These are phyloP conservation scores for Diaporthe longicolla DNA, from an alignment of 2,329 filamentous ascomycete species.

Conservation along the genomic window DNA sequence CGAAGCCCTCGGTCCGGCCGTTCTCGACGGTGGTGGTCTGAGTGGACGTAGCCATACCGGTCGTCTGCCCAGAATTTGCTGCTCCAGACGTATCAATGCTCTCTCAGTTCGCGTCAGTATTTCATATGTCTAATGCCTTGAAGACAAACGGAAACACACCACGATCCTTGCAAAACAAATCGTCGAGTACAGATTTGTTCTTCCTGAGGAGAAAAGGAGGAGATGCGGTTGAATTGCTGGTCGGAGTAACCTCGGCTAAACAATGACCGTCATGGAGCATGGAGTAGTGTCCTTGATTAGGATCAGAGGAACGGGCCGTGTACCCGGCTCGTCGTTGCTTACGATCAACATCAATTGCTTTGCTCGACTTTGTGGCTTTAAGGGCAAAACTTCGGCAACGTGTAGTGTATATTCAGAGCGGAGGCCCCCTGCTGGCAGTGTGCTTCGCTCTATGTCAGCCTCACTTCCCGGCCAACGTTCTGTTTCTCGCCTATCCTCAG, in stretches of 20 bases:
- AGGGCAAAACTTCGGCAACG: not conserved
- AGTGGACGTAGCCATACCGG: constrained; percentile 22
- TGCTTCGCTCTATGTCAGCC: not conserved
- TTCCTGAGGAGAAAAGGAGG: not conserved
- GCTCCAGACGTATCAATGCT: not conserved
- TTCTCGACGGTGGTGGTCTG: constrained; percentile 12
- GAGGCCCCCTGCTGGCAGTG: not conserved
- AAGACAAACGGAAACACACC: not conserved
- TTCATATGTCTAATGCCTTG: not conserved
- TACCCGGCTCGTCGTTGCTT: not conserved
- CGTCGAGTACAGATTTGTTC: not conserved
- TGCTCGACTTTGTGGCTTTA: not conserved
- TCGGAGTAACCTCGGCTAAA: constrained; percentile 14
- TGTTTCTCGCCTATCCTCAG: not conserved
- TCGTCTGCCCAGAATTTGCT: not conserved
- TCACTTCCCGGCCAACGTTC: not conserved
- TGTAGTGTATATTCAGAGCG: no score
- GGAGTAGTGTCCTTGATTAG: constrained; percentile 6
- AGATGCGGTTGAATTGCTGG: not conserved
- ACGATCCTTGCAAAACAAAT: no score
- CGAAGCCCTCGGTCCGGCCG: not conserved
- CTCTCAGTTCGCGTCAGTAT: no score
- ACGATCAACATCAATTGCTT: not conserved
- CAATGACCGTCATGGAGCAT: not conserved
- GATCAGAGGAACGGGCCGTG: not conserved